A percentile compares a stretch with the other conserved stretches of the same genome.
These are phyloP conservation scores for Jaltomata sinuosa DNA, from an alignment of 257 asterid species.

Conservation along the genomic window DNA sequence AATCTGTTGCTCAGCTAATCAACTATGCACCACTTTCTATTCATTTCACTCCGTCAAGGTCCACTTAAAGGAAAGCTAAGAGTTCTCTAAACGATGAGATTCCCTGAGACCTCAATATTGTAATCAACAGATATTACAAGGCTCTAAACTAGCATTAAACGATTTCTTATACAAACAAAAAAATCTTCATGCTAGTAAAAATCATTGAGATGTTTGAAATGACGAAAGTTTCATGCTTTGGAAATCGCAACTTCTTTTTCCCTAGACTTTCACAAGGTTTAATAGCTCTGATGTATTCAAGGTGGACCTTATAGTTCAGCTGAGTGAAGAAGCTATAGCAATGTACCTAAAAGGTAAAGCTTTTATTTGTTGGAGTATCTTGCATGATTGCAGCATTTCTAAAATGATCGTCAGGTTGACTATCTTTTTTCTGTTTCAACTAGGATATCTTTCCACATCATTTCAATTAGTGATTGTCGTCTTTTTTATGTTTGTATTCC, in stretches of 20 bases:
- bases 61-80: not conserved
- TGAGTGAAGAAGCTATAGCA: not conserved
- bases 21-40: not conserved
- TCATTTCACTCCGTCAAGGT: not conserved
- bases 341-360: not conserved
- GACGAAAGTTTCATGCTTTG: not conserved
- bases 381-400: not conserved
- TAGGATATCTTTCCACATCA: not conserved
- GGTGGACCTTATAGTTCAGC: not conserved
- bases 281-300: not conserved
- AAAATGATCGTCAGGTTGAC: not conserved
- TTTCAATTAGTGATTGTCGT: not conserved
- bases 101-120: not conserved
- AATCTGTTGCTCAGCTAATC: not conserved
- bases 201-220: not conserved
- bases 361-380: not conserved
- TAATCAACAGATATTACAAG: not conserved
- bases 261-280: not conserved
- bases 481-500: not conserved
- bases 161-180: not conserved
- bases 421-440: not conserved
- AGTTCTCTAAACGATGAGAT: not conserved
- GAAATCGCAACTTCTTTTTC: not conserved
- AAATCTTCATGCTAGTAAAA: not conserved
- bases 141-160: not conserved